Percentiles rank a stretch among this genome's conserved stretches.
Evolutionary conservation across 768 basidiomycete species (phyloP).

Genomic region (Amanita pallidorosea): DNA sequence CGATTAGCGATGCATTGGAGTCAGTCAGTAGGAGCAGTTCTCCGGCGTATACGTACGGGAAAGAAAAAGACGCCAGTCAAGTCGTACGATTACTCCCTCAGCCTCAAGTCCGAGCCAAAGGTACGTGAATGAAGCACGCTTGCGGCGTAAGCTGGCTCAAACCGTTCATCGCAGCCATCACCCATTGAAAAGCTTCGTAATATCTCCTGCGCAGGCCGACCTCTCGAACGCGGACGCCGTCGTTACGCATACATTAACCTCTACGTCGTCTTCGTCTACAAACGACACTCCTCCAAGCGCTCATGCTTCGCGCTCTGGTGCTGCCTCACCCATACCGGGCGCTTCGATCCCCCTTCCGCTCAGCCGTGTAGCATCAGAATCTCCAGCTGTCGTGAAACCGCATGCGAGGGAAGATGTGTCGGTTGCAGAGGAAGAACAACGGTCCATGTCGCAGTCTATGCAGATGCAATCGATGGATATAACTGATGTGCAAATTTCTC

Average conservation of each 20-base stretch:
- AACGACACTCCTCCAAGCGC: slow-evolving; percentile 57
- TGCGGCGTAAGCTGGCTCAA: background rate
- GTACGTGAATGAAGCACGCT: slow-evolving; percentile 22
- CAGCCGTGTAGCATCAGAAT: slow-evolving; percentile 31
- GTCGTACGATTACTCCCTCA: slow-evolving; percentile 45
- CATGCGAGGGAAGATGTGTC: slow-evolving; percentile 14
- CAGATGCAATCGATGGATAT: slow-evolving; percentile 39
- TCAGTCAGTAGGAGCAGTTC: slow-evolving; percentile 46
- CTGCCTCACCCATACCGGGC: slow-evolving; percentile 38
- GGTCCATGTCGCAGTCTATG: slow-evolving; percentile 21
- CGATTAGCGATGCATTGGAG: slow-evolving; percentile 46
- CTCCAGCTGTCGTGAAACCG: slow-evolving; percentile 29
- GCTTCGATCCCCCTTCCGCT: slow-evolving; percentile 36
- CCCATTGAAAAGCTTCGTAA: slow-evolving; percentile 56
- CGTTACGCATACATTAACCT: slow-evolving; percentile 54
- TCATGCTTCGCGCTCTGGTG: slow-evolving; percentile 24
- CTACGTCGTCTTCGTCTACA: slow-evolving; percentile 45
- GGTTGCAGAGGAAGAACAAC: slow-evolving; percentile 14
- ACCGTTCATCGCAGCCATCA: slow-evolving; percentile 33
- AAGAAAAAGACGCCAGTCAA: slow-evolving; percentile 39
- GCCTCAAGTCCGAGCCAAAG: slow-evolving; percentile 51
- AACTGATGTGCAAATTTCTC: slow-evolving; percentile 39
- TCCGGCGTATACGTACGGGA: slow-evolving; percentile 31
- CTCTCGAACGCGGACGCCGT: slow-evolving; percentile 50
- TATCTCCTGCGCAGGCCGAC: slow-evolving; percentile 45